Conservation (phyloP, 345 rosid species). For the Lepidium didymum region DNA sequence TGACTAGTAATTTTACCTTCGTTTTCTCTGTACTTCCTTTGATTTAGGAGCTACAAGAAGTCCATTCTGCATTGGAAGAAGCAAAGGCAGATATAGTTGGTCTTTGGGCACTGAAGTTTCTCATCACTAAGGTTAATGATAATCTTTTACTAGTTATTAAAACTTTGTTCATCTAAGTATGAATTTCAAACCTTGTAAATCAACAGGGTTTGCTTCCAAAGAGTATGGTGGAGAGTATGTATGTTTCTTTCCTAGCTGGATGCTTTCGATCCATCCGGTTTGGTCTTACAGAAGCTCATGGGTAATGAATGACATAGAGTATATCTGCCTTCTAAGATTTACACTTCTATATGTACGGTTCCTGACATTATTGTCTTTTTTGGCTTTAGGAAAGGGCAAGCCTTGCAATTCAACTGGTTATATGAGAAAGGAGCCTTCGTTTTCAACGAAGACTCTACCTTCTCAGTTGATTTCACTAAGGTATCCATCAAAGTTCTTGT, state of each 20-base stretch:
- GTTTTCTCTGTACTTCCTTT: not conserved
- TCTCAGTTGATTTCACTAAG: no score
- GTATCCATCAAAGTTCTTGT: slow-evolving; percentile 25
- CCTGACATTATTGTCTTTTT: not conserved
- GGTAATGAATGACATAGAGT: slow-evolving; percentile 40
- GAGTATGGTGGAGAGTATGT: slow-evolving; percentile 62
- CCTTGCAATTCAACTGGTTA: slow-evolving; percentile 87
- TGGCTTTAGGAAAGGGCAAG: slow-evolving; percentile 72
- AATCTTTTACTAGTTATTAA: not conserved
- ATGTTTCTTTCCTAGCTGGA: slow-evolving; percentile 85
- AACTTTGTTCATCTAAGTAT: not conserved
- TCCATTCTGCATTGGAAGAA: slow-evolving; percentile 88
- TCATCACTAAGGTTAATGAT: slow-evolving; percentile 53
- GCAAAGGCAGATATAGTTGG: slow-evolving; percentile 98
- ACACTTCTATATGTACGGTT: not conserved
- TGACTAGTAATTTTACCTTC: not conserved
- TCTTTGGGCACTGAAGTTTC: slow-evolving; percentile 85
- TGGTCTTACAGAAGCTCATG: slow-evolving; percentile 93
- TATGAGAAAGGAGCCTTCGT: slow-evolving; percentile 75
- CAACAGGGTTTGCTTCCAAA: slow-evolving; percentile 59
- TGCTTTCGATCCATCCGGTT: slow-evolving; percentile 90
- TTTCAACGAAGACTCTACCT: slow-evolving; percentile 54
- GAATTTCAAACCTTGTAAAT: not conserved
- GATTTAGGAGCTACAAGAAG: slow-evolving; percentile 81
- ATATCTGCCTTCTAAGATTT: not conserved